Conservation (phyloP, 2,329 filamentous ascomycete species). For the Calcarisporium arbuscula region DNA sequence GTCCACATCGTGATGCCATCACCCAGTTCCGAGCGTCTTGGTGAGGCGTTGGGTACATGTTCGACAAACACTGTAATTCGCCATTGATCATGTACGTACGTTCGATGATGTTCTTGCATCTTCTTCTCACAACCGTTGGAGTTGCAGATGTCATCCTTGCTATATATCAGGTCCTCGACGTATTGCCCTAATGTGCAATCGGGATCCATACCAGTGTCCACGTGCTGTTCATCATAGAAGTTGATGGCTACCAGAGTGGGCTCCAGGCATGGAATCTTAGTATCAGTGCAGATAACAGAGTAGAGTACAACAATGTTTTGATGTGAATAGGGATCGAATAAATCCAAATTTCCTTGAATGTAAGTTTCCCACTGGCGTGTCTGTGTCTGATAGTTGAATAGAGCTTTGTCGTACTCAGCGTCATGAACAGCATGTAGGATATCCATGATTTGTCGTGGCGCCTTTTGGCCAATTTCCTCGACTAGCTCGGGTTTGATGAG, state of each 20-base stretch:
- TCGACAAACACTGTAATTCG: constrained; percentile 90
- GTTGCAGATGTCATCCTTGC: constrained; percentile 70
- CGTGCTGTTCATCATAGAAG: constrained; percentile 91
- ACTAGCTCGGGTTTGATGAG: constrained; percentile 96
- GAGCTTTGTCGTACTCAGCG: constrained; percentile 90
- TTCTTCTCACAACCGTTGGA: constrained; percentile 80
- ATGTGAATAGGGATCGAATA: constrained; percentile 93
- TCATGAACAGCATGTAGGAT: constrained; percentile 92
- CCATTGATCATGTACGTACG: constrained; percentile 94
- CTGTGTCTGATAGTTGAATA: constrained; percentile 90
- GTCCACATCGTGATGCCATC: constrained; percentile 94
- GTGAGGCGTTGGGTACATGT: constrained; percentile 36
- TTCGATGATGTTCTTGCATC: constrained; percentile 89
- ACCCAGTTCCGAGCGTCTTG: constrained; percentile 34
- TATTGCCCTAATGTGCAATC: constrained; percentile 95
- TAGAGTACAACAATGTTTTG: constrained; percentile 95
- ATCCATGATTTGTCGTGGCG: constrained; percentile 82
- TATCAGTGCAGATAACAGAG: constrained; percentile 88
- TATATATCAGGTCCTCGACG: constrained; percentile 79
- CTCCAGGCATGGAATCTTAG: constrained; percentile 87
- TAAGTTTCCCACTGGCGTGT: constrained; percentile 96
- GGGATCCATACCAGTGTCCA: constrained; percentile 62
- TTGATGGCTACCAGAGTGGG: constrained; percentile 84
- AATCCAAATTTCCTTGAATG: constrained; percentile 75
- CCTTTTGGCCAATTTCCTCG: constrained; percentile 70